phyloP scores from a whole-genome alignment of 2,329 filamentous ascomycete species.

The Boeremia exigua region DNA sequence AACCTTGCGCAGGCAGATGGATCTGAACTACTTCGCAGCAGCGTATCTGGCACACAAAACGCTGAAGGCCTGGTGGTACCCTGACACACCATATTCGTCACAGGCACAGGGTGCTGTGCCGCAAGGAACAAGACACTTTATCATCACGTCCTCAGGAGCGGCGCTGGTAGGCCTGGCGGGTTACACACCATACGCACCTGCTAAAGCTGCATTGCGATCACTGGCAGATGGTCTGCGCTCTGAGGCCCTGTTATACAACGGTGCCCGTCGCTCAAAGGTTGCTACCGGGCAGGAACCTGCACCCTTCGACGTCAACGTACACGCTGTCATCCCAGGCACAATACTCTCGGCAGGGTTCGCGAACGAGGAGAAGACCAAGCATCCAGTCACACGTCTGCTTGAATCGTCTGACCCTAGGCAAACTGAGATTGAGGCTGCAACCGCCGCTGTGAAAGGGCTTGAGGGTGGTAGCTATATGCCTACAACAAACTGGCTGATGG shows the following conservation, averaged over 20 bases:
- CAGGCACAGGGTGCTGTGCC: slow-evolving; percentile 22
- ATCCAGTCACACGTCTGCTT: slow-evolving; percentile 75
- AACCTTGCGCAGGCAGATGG: slow-evolving; percentile 78
- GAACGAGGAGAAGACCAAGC: slow-evolving; percentile 79
- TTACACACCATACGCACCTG: slow-evolving; percentile 82
- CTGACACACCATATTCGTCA: slow-evolving; percentile 46
- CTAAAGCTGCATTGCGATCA: slow-evolving; percentile 83
- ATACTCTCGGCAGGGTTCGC: slow-evolving; percentile 79
- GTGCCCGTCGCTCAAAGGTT: slow-evolving; percentile 52
- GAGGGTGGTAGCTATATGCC: slow-evolving; percentile 83
- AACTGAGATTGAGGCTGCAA: slow-evolving; percentile 78
- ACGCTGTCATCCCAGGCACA: slow-evolving; percentile 82
- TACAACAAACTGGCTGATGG: slow-evolving; percentile 74
- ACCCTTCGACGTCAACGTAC: slow-evolving; percentile 74
- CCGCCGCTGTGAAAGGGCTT: slow-evolving; percentile 71
- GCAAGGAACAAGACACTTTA: slow-evolving; percentile 69
- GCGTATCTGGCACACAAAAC: slow-evolving; percentile 85
- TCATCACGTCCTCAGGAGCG: slow-evolving; percentile 82
- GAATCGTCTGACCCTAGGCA: slow-evolving; percentile 85
- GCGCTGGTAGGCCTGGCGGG: slow-evolving; percentile 80
- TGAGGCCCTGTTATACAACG: slow-evolving; percentile 86
- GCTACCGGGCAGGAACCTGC: slow-evolving; percentile 48
- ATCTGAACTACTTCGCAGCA: slow-evolving; percentile 87
- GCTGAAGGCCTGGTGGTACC: slow-evolving; percentile 73
- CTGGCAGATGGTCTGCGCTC: slow-evolving; percentile 83